Evolutionary conservation across 2,329 filamentous ascomycete genomes (phyloP), one percentile per base, ranked within the genome.

Genomic region (Dactylonectria estremocensis): DNA sequence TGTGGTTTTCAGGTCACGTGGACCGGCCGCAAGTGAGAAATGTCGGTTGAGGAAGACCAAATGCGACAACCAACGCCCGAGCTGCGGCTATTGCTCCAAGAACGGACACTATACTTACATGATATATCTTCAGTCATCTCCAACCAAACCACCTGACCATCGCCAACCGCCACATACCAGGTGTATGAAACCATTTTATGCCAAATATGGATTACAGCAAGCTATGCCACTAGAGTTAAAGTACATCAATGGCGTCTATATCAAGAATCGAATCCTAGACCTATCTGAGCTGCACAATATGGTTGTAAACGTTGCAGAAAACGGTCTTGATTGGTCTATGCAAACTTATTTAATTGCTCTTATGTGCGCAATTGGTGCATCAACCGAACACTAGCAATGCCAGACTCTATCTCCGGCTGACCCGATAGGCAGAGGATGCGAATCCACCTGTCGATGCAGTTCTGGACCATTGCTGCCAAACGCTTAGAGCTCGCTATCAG

Each of bases 21-120:
- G 55, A n/a, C n/a, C n/a, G n/a, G n/a, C n/a, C 40, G 61, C 61
- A 9, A 57, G 61, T 43, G 52, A 64, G 24, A 55, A 56, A 20
- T 64, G 61, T 20, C 61, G 61, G 6, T 11, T n/a, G 3, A 40
- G 61, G 20, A 64, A 64, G 35, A 64, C 61, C 5, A 64, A 48
- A 22, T 64, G 61, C 45, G 61, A 64, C 43, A 56, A 55, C 45
- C 28, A 28, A 18, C 61, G 61, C 10, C 61, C 61, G 5, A 64
- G 40, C 22, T 64, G 61, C 31, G 53, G 61, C 5, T 64, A 50
- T 20, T 64, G 61, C 18, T 16, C 50, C 16, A 57, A 55, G 52
- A 16, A 31, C n/a, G 16, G n/a, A n/a, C n/a, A n/a, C n/a, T n/a
- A n/a, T n/a, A n/a, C n/a, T n/a, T n/a, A n/a, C n/a, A n/a, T n/a